A percentile compares a stretch with the other conserved stretches of the same genome.
Conservation (phyloP, 805 yeast species). For the Yarrowia keelungensis region DNA sequence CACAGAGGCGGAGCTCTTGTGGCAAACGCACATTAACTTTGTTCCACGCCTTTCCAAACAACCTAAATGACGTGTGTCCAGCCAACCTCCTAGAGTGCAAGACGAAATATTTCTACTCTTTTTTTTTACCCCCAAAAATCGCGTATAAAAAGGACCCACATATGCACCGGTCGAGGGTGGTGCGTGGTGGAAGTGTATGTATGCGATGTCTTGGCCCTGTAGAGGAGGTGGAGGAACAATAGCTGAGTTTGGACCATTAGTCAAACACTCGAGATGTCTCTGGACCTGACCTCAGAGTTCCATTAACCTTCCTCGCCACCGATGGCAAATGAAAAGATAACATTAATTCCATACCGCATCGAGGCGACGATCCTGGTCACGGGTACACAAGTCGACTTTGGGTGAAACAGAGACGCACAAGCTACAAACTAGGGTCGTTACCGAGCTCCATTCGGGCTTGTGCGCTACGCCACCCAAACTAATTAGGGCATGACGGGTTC, state of each 20-base stretch:
- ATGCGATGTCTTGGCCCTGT: too few species aligned
- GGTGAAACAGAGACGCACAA: too few species aligned
- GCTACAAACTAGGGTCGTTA: too few species aligned
- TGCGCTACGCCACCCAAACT: too few species aligned
- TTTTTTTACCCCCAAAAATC: too few species aligned
- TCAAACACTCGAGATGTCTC: too few species aligned
- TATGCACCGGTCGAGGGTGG: not conserved
- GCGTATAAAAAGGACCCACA: not conserved
- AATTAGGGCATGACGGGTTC: too few species aligned
- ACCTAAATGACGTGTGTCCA: not conserved
- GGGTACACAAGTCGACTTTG: not conserved
- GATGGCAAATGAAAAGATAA: not conserved
- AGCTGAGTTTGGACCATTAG: not conserved
- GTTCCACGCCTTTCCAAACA: slow-evolving; percentile 3
- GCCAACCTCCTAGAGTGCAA: not conserved
- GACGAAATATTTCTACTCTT: too few species aligned
- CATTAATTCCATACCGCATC: not conserved
- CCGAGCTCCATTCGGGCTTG: too few species aligned
- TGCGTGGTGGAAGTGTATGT: too few species aligned
- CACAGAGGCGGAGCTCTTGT: not conserved
- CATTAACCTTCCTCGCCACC: not conserved
- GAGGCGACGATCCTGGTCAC: not conserved
- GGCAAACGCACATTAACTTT: not conserved
- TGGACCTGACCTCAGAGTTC: too few species aligned
- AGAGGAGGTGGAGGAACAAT: not conserved